Evolutionary conservation across 2,329 filamentous ascomycete genomes (phyloP).

Genomic region (Pezicula neosporulosa): DNA sequence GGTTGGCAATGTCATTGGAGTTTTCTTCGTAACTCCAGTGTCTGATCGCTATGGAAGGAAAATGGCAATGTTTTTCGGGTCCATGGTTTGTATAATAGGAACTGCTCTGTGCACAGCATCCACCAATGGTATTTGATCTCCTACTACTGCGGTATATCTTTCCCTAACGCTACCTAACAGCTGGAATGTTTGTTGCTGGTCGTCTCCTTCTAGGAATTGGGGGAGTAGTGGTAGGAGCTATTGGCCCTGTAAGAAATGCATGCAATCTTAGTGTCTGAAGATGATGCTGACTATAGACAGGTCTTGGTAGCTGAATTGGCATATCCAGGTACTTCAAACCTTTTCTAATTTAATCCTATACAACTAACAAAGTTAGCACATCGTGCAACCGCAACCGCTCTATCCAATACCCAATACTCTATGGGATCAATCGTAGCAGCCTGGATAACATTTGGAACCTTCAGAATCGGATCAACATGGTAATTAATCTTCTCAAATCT

Average conservation of each 20-base stretch:
- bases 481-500: not conserved
- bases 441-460: slow-evolving; percentile 32
- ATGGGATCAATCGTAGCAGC: slow-evolving; percentile 34
- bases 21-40: slow-evolving; percentile 13
- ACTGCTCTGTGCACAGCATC: not conserved
- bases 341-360: too few relatives aligned
- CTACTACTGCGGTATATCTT: too few relatives aligned
- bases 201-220: not conserved
- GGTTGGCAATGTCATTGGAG: slow-evolving; percentile 15
- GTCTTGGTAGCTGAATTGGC: not conserved
- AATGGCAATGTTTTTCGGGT: not conserved
- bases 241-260: slow-evolving; percentile 7
- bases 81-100: not conserved
- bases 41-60: not conserved
- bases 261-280: too few relatives aligned
- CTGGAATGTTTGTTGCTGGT: slow-evolving; percentile 1
- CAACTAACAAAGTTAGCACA: slow-evolving; percentile 12
- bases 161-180: too few relatives aligned
- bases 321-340: not conserved
- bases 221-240: slow-evolving; percentile 11
- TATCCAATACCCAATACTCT: slow-evolving; percentile 32
- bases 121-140: not conserved
- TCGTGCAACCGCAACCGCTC: slow-evolving; percentile 28
- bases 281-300: too few relatives aligned
- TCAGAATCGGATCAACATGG: slow-evolving; percentile 11